Evolutionary conservation across 345 rosid genomes (phyloP).

Genomic region (Iberis pinnata): DNA sequence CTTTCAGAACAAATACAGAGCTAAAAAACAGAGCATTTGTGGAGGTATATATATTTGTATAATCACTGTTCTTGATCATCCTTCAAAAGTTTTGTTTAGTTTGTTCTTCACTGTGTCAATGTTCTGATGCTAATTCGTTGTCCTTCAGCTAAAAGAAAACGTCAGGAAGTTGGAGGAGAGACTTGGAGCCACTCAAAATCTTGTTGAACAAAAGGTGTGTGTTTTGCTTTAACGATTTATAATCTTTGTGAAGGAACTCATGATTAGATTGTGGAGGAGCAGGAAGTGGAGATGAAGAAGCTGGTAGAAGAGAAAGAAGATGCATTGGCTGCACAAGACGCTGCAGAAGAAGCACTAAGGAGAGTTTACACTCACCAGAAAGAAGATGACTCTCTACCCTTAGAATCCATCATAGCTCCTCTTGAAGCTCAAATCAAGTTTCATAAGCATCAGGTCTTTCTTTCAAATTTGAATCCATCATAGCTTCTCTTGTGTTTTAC

Average conservation of each 20-base stretch:
- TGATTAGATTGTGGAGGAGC: conserved; percentile 8
- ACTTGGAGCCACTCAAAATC: conserved; percentile 42
- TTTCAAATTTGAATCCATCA: not conserved
- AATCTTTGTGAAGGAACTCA: not conserved
- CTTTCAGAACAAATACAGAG: conserved; percentile 55
- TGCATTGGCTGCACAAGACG: conserved; percentile 80
- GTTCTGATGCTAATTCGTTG: conserved; percentile 1
- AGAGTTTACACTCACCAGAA: conserved; percentile 59
- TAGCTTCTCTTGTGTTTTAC: not conserved
- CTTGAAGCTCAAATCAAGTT: conserved; percentile 76
- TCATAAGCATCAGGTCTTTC: conserved; percentile 62
- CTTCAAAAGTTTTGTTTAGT: not conserved
- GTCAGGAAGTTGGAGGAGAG: conserved; percentile 48
- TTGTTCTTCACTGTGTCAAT: conserved; percentile 13
- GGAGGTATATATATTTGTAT: conserved; percentile 40
- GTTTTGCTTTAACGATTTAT: not conserved
- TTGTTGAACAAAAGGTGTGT: conserved; percentile 59
- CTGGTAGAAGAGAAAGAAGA: conserved; percentile 60
- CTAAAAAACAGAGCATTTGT: conserved; percentile 57
- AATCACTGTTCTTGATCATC: not conserved
- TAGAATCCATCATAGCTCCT: conserved; percentile 72
- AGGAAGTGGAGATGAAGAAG: conserved; percentile 78
- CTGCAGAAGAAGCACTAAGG: conserved; percentile 78
- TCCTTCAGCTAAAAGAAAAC: conserved; percentile 50
- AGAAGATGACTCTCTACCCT: conserved; percentile 56